Evolutionary conservation across 352 stramenopile species (phyloP).

Genomic region (Pythium biforme): DNA sequence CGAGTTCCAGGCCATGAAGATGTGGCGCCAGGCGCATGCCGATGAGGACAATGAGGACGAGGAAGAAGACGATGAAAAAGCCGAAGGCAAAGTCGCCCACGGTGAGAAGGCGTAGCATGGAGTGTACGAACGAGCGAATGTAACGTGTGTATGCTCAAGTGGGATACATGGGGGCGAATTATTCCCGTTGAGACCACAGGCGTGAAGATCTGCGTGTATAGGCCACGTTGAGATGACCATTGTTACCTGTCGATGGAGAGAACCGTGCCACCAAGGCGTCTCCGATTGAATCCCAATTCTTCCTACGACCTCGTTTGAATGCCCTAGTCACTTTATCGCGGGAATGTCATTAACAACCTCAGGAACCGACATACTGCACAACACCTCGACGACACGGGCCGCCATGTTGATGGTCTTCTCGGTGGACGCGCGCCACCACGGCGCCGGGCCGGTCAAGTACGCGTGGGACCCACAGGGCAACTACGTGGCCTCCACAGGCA

Average conservation of each 20-base stretch:
- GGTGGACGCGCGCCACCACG: conserved; percentile 75
- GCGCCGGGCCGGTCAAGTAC: conserved; percentile 70
- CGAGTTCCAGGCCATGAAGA: conserved; percentile 70
- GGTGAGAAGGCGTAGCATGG: neutral
- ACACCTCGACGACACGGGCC: neutral
- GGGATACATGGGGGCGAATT: too few relatives aligned
- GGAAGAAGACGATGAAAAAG: conserved; percentile 35
- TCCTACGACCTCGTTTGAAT: too few relatives aligned
- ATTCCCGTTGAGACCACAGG: too few relatives aligned
- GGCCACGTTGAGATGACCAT: too few relatives aligned
- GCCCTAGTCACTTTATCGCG: neutral
- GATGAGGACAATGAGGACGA: conserved; percentile 48
- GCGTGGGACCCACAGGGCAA: conserved; percentile 75
- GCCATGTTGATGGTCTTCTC: conserved; percentile 84
- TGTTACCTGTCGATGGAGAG: too few relatives aligned
- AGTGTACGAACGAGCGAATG: too few relatives aligned
- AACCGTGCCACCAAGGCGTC: too few relatives aligned
- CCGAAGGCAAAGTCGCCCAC: neutral
- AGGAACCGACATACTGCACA: too few relatives aligned
- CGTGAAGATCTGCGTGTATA: too few relatives aligned
- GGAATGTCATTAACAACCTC: neutral
- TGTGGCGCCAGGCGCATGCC: conserved; percentile 61
- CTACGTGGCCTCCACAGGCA: conserved; percentile 75
- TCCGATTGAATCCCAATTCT: too few relatives aligned
- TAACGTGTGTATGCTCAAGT: too few relatives aligned